phyloP scores from a whole-genome alignment of 202 grass and related monocot genomes.

The Zoysia matrella region DNA sequence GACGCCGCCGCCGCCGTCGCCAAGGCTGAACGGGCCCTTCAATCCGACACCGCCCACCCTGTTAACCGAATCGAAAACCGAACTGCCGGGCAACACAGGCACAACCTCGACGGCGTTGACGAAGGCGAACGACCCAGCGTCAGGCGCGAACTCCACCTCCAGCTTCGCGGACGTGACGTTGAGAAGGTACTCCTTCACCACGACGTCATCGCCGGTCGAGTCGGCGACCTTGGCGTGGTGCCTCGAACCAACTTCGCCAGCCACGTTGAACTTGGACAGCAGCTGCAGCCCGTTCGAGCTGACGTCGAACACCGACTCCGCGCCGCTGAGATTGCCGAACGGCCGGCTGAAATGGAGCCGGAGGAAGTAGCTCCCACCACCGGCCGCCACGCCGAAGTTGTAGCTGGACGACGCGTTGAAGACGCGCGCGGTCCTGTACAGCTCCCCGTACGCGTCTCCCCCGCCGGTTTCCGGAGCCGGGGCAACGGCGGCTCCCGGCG shows the following conservation, averaged over 20 bases:
- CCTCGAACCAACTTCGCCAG: constrained; percentile 53
- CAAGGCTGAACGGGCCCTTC: constrained; percentile 49
- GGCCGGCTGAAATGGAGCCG: constrained; percentile 66
- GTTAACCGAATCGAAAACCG: constrained; percentile 51
- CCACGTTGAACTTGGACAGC: constrained; percentile 55
- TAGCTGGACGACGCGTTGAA: constrained; percentile 65
- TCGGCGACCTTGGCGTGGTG: constrained; percentile 49
- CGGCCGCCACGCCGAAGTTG: constrained; percentile 35
- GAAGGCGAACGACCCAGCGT: constrained; percentile 55
- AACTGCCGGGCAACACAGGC: constrained; percentile 38
- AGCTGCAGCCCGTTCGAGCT: constrained; percentile 56
- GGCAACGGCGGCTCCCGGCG: constrained; percentile 35
- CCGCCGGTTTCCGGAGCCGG: constrained; percentile 29
- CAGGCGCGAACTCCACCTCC: constrained; percentile 59
- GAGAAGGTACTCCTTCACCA: constrained; percentile 73
- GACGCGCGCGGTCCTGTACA: constrained; percentile 62
- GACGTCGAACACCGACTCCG: constrained; percentile 59
- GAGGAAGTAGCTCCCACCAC: constrained; percentile 56
- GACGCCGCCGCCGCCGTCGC: constrained; percentile 16
- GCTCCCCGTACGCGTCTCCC: constrained; percentile 37
- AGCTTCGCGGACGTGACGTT: constrained; percentile 43
- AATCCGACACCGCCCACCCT: constrained; percentile 53
- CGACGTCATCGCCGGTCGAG: constrained; percentile 10
- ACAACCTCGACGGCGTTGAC: constrained; percentile 78
- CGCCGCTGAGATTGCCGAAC: constrained; percentile 30